Base-by-base conservation (phyloP, 345 rosid species). In the Arabidopsis arenosa region DNA sequence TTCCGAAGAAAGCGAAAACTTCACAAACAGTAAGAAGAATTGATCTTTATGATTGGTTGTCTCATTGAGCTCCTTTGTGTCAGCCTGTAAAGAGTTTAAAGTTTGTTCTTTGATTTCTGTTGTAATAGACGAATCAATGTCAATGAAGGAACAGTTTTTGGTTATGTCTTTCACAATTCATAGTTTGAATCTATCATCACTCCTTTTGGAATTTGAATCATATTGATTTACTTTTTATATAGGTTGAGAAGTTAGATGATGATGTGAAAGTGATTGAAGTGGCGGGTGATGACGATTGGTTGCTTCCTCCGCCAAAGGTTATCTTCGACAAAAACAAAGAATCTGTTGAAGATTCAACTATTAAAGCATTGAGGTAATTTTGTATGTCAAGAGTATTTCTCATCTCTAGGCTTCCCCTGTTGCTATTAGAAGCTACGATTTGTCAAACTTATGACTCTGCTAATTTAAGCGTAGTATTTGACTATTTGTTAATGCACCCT, bases 271-370 rank as follows among this genome's bases (percentile, higher is more conserved):
- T 81, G 37, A 33, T 84, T 35, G 57, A 80, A 58, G 72, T 82
- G 17, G 53, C 53, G 66, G 83, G 70, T 11, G 89, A 90, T 51
- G 96, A 90, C 5, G 96, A 91, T 75, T 91, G 92, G 93, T 75
- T 91, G 72, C 85, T 83, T 81, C 90, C 92, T 41, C 90, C 92
- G 0, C 92, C 93, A 4, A 80, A 83, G 72, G 79, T 78, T 75
- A 40, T 70, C 18, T 32, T 69, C 3, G 66, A 81, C 13, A 60
- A 39, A 55, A 61, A 12, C 36, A 80, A 80, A 47, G 70, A 53
- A 43, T 60, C 82, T 2, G 71, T 30, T 76, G 96, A 87, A 82
- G 84, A 87, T 77, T 80, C 92, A 1, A 84, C 89, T 14, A 79
- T 91, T 47, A 88, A 82, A 77, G 87, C 84, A 57, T 76, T 90